phyloP scores from a whole-genome alignment of 1,284 basidiomycete genomes.

The Austroboletus niveus region DNA sequence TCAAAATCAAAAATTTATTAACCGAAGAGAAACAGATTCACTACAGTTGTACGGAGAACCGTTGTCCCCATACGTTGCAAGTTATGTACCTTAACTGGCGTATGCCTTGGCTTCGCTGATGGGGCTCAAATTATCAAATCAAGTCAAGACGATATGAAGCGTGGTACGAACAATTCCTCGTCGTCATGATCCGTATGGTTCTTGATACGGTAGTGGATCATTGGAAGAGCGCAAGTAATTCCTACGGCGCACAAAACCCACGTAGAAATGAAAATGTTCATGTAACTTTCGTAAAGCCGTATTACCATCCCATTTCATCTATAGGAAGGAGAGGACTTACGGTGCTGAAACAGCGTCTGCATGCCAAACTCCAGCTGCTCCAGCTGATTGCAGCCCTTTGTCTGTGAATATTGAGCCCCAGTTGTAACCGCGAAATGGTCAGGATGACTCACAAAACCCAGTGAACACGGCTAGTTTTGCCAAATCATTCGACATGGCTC shows the following conservation, averaged over 20 bases:
- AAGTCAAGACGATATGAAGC: not conserved
- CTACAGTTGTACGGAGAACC: not conserved
- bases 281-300: conserved; percentile 26
- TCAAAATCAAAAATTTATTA: not conserved
- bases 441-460: conserved; percentile 27
- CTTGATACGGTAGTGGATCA: conserved; percentile 39
- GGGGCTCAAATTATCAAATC: conserved; percentile 5
- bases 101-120: conserved; percentile 16
- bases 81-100: not conserved
- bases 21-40: not conserved
- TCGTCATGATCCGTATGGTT: conserved; percentile 35
- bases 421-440: not conserved
- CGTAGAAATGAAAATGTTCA: conserved; percentile 39
- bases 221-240: conserved; percentile 37
- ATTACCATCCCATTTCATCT: not conserved
- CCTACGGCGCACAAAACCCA: conserved; percentile 37
- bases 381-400: conserved; percentile 32
- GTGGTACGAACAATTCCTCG: conserved; percentile 24
- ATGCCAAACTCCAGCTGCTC: conserved; percentile 32
- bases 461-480: conserved; percentile 32
- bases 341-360: conserved; percentile 23
- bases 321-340: conserved; percentile 14
- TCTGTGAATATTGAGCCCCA: conserved; percentile 13
- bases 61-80: not conserved
- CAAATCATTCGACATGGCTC: conserved; percentile 35